Evolutionary conservation across 306 rosid species (phyloP).

Genomic region (Rosa persica): DNA sequence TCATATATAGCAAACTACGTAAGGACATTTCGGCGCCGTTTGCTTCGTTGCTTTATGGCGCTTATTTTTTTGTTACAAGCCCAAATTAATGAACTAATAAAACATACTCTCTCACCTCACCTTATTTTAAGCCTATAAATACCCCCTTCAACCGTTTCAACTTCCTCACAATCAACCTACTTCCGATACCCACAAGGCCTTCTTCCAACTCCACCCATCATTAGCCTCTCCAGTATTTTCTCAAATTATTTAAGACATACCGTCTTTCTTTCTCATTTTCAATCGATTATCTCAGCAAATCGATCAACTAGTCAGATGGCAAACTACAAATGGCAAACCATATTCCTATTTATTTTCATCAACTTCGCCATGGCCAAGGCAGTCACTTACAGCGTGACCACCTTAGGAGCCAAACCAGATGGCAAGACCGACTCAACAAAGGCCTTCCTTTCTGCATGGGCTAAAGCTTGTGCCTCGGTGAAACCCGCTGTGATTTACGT

Average conservation of each 20-base stretch:
- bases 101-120: neutral
- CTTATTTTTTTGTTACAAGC: neutral
- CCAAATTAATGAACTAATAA: neutral
- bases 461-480: conserved; percentile 38
- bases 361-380: neutral
- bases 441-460: conserved; percentile 43
- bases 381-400: conserved; percentile 25
- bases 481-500: conserved; percentile 35
- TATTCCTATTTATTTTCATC: conserved; percentile 12
- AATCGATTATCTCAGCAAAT: neutral
- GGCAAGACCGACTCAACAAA: conserved; percentile 37
- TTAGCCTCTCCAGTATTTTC: neutral
- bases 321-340: conserved; percentile 18
- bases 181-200: neutral
- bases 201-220: neutral
- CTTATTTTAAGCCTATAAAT: conserved; percentile 11
- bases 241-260: neutral
- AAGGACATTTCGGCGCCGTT: conserved; percentile 13
- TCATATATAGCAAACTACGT: neutral
- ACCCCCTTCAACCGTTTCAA: conserved; percentile 23
- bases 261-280: neutral
- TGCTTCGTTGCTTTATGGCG: neutral
- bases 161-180: conserved; percentile 19
- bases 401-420: conserved; percentile 37
- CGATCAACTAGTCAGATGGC: conserved; percentile 11